phyloP scores from a whole-genome alignment of 371 early-diverging fungal species.

The Rhizopus delemar region DNA sequence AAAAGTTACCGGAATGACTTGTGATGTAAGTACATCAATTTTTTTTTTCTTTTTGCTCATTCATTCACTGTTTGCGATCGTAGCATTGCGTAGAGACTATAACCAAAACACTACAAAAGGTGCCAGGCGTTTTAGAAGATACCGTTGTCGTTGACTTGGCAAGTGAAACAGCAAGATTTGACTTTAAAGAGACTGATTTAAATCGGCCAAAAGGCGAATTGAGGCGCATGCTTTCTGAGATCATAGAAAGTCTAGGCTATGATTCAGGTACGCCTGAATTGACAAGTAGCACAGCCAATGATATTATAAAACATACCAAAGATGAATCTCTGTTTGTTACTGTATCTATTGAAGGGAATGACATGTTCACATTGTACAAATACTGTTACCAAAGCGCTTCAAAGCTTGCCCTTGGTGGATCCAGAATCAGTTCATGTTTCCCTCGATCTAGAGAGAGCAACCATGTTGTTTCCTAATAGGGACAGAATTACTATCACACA shows the following conservation, averaged over 20 bases:
- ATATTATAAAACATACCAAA: background rate
- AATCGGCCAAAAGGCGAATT: slow-evolving; percentile 8
- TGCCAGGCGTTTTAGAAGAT: slow-evolving; percentile 13
- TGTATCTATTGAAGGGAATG: slow-evolving; percentile 72
- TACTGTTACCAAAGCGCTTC: slow-evolving; percentile 66
- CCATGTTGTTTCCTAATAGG: slow-evolving; percentile 33
- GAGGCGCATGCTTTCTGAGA: slow-evolving; percentile 15
- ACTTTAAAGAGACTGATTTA: background rate
- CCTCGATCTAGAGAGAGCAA: slow-evolving; percentile 43
- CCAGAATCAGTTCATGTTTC: slow-evolving; percentile 43
- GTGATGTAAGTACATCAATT: slow-evolving; percentile 19
- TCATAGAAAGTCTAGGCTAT: slow-evolving; percentile 41
- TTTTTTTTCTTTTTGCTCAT: background rate
- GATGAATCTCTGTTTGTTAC: slow-evolving; percentile 5
- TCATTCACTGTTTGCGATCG: background rate
- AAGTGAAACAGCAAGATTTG: slow-evolving; percentile 21
- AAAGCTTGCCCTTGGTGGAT: slow-evolving; percentile 55
- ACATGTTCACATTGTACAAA: slow-evolving; percentile 83
- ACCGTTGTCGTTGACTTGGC: slow-evolving; percentile 34
- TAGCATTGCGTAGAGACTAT: slow-evolving; percentile 31
- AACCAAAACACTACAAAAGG: slow-evolving; percentile 24
- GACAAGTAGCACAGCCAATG: background rate
- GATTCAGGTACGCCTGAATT: slow-evolving; percentile 21
- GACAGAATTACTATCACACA: slow-evolving; percentile 10
- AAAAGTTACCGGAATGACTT: slow-evolving; percentile 41